Base-by-base conservation (phyloP, 352 stramenopile genomes). In the Hyaloperonospora brassicae region DNA sequence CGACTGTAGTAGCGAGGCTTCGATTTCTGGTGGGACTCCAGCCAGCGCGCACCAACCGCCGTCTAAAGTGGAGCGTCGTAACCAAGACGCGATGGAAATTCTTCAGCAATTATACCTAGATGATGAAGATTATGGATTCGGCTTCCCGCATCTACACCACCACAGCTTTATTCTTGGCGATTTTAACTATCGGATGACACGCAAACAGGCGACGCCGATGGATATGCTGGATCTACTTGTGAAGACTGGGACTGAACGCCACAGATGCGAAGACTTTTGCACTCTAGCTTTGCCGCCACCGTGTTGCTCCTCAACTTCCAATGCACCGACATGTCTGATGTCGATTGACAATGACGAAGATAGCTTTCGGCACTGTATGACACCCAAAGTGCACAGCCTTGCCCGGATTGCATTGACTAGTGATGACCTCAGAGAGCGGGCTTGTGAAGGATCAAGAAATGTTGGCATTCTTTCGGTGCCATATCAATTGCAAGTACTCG, bases 181-280 rank as follows among this genome's bases (percentile, higher is more conserved):
- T 64, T 72, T 96, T 14, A 96, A 96, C 61, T 96, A 95, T 57
- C 81, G 87, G 13, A 80, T 95, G 69, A 66, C 64, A 79, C 64
- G 77, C 2, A 68, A 78, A 50, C 50, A 51, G 0, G 65, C 61
- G 11, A 79, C 64, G 3, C 79, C 77, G 4, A 59, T 52, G 8
- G 64, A 87, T 36, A 86, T 90, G 69, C 57, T 90, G 1, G 62
- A 83, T 2, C n/a, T 71, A 8, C 67, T 76, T 17, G 48, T 61
- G 40, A 65, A 63, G 52, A 59, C 60, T 43, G 57, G 55, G 2
- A 57, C 44, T 30, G 56, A 69, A 24, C 49, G 57, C 7, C 52
- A 66, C 9, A 36, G 53, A 2, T 25, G 34, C 11, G 47, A 60
- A 13, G 53, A 66, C 14, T 21, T 53, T 34, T 55, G 50, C 27